These are phyloP conservation scores for Backusella mclennaniae DNA, from an alignment of 192 early-diverging fungal species.

Conservation along the genomic window DNA sequence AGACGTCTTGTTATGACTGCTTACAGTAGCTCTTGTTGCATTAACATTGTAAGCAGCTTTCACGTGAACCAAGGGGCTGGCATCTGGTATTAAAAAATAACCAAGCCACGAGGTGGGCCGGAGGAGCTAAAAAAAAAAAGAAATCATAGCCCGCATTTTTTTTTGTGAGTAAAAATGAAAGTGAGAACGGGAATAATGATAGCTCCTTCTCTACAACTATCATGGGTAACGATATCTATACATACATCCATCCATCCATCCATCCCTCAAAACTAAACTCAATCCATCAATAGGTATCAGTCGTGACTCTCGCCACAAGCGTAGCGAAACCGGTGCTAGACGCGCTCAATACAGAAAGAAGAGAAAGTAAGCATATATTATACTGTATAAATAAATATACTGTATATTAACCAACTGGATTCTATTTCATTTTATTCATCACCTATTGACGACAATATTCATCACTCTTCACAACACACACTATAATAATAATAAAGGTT, in stretches of 20 bases:
- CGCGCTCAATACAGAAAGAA: slow-evolving; percentile 99
- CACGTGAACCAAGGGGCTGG: too few species aligned
- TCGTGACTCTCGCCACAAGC: slow-evolving; percentile 99
- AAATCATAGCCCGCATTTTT: neutral
- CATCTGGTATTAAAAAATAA: neutral
- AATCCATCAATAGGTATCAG: slow-evolving; percentile 80
- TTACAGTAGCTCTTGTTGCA: too few species aligned
- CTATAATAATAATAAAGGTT: slow-evolving; percentile 47
- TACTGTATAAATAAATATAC: too few species aligned
- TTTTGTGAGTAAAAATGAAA: slow-evolving; percentile 1
- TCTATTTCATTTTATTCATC: neutral
- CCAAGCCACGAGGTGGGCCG: neutral
- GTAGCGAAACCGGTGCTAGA: slow-evolving; percentile 96
- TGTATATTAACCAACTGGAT: too few species aligned
- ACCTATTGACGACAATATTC: neutral
- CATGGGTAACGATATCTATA: slow-evolving; percentile 17
- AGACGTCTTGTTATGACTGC: too few species aligned
- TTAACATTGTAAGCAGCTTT: too few species aligned
- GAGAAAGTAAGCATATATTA: slow-evolving; percentile 72
- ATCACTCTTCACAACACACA: neutral
- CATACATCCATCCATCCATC: slow-evolving; percentile 28
- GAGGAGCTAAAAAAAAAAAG: neutral
- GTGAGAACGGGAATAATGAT: neutral
- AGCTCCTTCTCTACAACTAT: slow-evolving; percentile 23
- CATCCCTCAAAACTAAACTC: neutral